Base-by-base conservation (phyloP, 371 early-diverging fungal species). In the Vairimorpha ceranae region DNA sequence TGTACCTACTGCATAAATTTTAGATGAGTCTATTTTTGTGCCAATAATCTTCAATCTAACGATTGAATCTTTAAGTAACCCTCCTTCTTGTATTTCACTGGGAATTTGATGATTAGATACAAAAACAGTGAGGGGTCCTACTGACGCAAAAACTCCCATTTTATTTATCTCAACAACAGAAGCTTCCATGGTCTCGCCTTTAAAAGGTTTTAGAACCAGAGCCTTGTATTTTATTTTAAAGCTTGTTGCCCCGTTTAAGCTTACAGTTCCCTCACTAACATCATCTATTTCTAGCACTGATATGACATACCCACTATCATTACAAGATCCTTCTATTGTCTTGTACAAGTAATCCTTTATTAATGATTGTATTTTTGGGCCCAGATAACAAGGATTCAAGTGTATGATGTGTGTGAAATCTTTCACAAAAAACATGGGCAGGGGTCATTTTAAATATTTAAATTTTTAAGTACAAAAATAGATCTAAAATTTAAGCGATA, bases 111-210 rank as follows among this genome's bases (percentile, higher is more conserved):
- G 89, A 41, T 85, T 88, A 0, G 94, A 90, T 6, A 97, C 91
- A 86, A 95, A 97, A 12, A 95, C 90, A 77, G 90, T 88, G 30
- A 97, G 84, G 0, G 98, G 98, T 0, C 98, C 98, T 19, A 92
- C 91, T 70, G 91, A 92, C 12, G 90, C 92, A 84, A 93, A 94
- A 79, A 95, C 91, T 4, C 98, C 98, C 87, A 93, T 90, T 89
- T 91, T 92, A 79, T 91, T 94, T 14, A 95, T 94, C 33, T 89
- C 90, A 0, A 90, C 90, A 1, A 95, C 93, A 14, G 91, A 87
- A 0, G 91, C 97, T 82, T 98, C 95, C 1, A 96, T 85, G 0
- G 96, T 95, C 84, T 97, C 92, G 56, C 91, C 90, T 75, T 91
- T 94, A 84, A 91, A 93, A 21, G 96, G 95, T 79, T 92, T 94